phyloP scores from a whole-genome alignment of 148 eudicot species.

The Nepenthes gracilis region DNA sequence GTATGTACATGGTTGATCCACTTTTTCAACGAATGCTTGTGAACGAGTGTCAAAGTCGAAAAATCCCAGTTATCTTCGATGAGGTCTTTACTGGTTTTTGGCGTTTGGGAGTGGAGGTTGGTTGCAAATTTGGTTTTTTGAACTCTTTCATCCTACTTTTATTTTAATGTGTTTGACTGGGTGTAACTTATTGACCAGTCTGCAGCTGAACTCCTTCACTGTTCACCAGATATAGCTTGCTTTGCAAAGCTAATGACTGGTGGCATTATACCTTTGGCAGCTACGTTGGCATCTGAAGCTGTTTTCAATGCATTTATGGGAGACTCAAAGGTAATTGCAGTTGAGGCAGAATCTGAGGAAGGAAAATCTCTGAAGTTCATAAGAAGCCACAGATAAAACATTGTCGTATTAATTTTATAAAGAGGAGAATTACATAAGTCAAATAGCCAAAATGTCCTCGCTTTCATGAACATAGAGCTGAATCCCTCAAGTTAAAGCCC shows the following conservation, averaged over 20 bases:
- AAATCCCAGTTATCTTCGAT: constrained; percentile 92
- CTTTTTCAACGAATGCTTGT: constrained; percentile 89
- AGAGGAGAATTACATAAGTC: too few relatives aligned
- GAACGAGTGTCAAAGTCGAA: constrained; percentile 49
- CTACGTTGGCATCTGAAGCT: constrained; percentile 71
- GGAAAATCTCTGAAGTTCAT: too few relatives aligned
- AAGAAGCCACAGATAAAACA: too few relatives aligned
- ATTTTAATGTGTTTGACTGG: constrained; percentile 3
- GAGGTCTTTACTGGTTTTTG: constrained; percentile 98
- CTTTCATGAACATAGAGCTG: too few relatives aligned
- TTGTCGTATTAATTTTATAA: too few relatives aligned
- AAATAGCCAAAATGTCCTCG: too few relatives aligned
- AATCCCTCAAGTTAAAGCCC: too few relatives aligned
- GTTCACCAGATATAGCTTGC: constrained; percentile 91
- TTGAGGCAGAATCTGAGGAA: not conserved
- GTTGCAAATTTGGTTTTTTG: constrained; percentile 12
- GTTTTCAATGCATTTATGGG: constrained; percentile 68
- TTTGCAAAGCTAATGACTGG: constrained; percentile 95
- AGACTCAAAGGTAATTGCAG: constrained; percentile 62
- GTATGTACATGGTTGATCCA: constrained; percentile 96
- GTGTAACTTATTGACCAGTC: constrained; percentile 37
- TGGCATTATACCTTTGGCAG: constrained; percentile 91
- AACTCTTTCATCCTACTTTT: constrained; percentile 1
- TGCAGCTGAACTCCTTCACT: constrained; percentile 78
- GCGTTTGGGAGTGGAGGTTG: constrained; percentile 97